A percentile compares a stretch with the other conserved stretches of the same genome.
Evolutionary conservation across 2,329 filamentous ascomycete genomes (phyloP).

Genomic region (Colletotrichum lindemuthianum): DNA sequence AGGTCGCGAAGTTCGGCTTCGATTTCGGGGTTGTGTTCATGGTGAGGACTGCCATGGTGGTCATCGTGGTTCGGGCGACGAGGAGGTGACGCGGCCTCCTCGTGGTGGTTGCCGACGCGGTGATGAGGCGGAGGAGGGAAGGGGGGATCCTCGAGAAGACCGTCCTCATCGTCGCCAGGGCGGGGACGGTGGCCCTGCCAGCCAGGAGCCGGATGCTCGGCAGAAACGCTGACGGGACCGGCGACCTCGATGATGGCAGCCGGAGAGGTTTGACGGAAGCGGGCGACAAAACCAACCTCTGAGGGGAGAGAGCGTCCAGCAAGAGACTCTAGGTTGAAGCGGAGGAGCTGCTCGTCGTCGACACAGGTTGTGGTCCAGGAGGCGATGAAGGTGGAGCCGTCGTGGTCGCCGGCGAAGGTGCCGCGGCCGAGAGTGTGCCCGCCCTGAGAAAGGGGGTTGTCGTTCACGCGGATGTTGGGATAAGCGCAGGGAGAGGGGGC

Average conservation of each 20-base stretch:
- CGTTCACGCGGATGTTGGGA: constrained; percentile 59
- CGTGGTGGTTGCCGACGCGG: constrained; percentile 25
- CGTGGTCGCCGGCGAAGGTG: constrained; percentile 48
- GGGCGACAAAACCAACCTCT: constrained; percentile 50
- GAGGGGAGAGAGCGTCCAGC: constrained; percentile 52
- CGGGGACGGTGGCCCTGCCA: constrained; percentile 33
- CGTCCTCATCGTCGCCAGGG: constrained; percentile 26
- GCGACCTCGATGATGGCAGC: constrained; percentile 55
- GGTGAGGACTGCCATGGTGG: constrained; percentile 22
- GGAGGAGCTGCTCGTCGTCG: constrained; percentile 55
- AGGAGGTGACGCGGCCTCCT: constrained; percentile 7
- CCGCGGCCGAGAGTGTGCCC: constrained; percentile 54
- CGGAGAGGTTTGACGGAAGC: constrained; percentile 58
- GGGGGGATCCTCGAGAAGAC: constrained; percentile 30
- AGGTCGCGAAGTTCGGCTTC: constrained; percentile 57
- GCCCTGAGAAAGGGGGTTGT: constrained; percentile 52
- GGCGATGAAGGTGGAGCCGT: constrained; percentile 52
- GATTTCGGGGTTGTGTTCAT: constrained; percentile 43
- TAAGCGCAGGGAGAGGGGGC: constrained; percentile 57
- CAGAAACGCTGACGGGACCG: constrained; percentile 42
- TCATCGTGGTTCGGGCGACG: constrained; percentile 29
- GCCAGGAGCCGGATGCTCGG: constrained; percentile 14
- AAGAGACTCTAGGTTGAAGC: constrained; percentile 53
- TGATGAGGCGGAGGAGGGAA: constrained; percentile 38
- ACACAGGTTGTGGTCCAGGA: constrained; percentile 61